phyloP scores from a whole-genome alignment of 2,329 filamentous ascomycete species.

The Bipolaris cookei region DNA sequence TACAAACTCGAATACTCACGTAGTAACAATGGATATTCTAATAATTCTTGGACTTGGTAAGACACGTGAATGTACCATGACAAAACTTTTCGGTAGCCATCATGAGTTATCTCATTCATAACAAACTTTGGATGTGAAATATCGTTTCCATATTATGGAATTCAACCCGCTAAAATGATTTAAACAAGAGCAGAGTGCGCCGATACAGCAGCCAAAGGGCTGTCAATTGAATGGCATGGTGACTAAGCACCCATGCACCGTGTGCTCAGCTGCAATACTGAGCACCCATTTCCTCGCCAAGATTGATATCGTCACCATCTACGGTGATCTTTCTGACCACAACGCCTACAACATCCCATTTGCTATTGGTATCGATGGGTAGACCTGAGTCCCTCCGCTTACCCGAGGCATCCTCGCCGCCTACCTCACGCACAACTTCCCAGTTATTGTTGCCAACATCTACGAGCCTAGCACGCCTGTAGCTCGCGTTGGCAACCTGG shows the following conservation, averaged over 20 bases:
- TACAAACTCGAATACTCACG: too few relatives aligned
- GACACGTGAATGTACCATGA: too few relatives aligned
- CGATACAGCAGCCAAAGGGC: neutral
- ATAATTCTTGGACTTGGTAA: neutral
- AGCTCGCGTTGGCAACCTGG: conserved; percentile 44
- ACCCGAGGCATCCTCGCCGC: conserved; percentile 33
- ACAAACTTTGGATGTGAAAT: neutral
- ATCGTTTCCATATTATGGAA: neutral
- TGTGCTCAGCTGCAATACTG: conserved; percentile 33
- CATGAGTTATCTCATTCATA: neutral
- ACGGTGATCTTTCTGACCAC: conserved; percentile 40
- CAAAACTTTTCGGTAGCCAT: too few relatives aligned
- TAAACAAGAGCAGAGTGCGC: neutral
- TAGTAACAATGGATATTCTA: neutral
- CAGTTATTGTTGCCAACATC: conserved; percentile 39
- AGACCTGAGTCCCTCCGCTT: conserved; percentile 43
- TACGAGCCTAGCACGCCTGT: conserved; percentile 43
- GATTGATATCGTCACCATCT: conserved; percentile 33
- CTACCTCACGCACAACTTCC: conserved; percentile 43
- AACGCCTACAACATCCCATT: conserved; percentile 45
- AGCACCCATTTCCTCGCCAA: conserved; percentile 43
- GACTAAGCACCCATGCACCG: neutral
- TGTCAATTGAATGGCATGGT: neutral
- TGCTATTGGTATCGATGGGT: conserved; percentile 42
- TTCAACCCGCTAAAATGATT: neutral